Conservation (phyloP, 495 filamentous ascomycete species). For the Trichocladium antarcticum region DNA sequence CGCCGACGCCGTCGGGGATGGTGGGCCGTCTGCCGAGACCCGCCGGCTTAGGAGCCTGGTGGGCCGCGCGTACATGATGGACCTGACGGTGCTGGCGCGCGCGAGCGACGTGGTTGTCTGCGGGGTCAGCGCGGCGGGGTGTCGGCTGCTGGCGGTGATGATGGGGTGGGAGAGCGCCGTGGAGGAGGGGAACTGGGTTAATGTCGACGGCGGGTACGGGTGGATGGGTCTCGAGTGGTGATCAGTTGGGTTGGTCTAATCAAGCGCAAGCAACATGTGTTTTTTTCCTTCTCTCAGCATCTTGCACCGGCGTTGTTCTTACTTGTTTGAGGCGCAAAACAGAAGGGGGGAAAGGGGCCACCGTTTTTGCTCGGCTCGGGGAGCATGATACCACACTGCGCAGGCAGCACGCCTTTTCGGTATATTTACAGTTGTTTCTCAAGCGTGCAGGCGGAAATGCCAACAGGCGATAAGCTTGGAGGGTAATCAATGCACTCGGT, state of each 20-base stretch:
- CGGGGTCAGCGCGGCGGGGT: slow-evolving; percentile 53
- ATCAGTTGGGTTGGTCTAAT: not conserved
- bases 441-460: not conserved
- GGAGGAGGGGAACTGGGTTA: slow-evolving; percentile 47
- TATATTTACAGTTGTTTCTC: not conserved
- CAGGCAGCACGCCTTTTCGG: not conserved
- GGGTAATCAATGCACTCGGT: too few species aligned
- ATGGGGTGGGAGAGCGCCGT: slow-evolving; percentile 66
- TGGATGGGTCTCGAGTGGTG: slow-evolving; percentile 42
- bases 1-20: not conserved
- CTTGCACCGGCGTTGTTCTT: not conserved
- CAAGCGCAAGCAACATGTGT: not conserved
- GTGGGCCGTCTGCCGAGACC: slow-evolving; percentile 37
- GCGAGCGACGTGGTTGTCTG: slow-evolving; percentile 54
- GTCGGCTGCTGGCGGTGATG: slow-evolving; percentile 60
- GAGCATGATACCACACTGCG: slow-evolving; percentile 12
- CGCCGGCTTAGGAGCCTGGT: slow-evolving; percentile 52
- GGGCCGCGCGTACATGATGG: slow-evolving; percentile 58
- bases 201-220: slow-evolving; percentile 57
- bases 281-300: not conserved
- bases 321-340: too few species aligned
- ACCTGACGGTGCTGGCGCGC: slow-evolving; percentile 53
- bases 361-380: not conserved
- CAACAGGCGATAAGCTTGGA: too few species aligned
- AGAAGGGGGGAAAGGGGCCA: not conserved